Percentiles rank a stretch among this genome's conserved stretches.
Evolutionary conservation across 441 rosid genomes (phyloP).

Genomic region (Melastoma candidum): DNA sequence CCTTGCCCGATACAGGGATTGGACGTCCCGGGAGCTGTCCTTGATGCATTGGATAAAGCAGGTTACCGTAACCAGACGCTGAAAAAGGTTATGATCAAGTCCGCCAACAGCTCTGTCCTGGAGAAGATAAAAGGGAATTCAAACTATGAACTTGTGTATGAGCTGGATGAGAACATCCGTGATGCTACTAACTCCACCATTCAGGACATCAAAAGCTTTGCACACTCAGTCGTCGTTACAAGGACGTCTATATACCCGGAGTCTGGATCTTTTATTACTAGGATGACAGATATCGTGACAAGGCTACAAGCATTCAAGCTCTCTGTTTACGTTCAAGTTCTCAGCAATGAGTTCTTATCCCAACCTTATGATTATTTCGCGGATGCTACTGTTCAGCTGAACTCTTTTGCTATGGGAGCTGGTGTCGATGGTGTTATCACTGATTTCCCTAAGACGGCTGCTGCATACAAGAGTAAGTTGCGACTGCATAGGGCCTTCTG

Average conservation of each 20-base stretch:
- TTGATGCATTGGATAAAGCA: constrained; percentile 32
- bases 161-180: constrained; percentile 44
- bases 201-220: constrained; percentile 46
- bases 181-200: constrained; percentile 34
- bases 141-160: constrained; percentile 45
- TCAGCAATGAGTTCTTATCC: constrained; percentile 70
- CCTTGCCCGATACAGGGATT: constrained; percentile 44
- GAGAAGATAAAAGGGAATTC: constrained; percentile 35
- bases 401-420: constrained; percentile 26
- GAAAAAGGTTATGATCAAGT: constrained; percentile 55
- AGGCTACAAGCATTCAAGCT: constrained; percentile 34
- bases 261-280: constrained; percentile 20
- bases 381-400: constrained; percentile 58
- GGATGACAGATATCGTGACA: constrained; percentile 30
- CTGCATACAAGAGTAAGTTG: constrained; percentile 60
- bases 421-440: constrained; percentile 50
- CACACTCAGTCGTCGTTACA: constrained; percentile 44
- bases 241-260: constrained; percentile 41
- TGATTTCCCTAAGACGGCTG: constrained; percentile 59
- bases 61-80: constrained; percentile 38
- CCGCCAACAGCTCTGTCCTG: constrained; percentile 57
- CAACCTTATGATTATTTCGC: constrained; percentile 75
- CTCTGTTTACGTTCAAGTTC: constrained; percentile 46
- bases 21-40: constrained; percentile 33
- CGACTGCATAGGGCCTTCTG: background rate